phyloP scores from a whole-genome alignment of 176 grass and related monocot species.

The Ananas comosus region DNA sequence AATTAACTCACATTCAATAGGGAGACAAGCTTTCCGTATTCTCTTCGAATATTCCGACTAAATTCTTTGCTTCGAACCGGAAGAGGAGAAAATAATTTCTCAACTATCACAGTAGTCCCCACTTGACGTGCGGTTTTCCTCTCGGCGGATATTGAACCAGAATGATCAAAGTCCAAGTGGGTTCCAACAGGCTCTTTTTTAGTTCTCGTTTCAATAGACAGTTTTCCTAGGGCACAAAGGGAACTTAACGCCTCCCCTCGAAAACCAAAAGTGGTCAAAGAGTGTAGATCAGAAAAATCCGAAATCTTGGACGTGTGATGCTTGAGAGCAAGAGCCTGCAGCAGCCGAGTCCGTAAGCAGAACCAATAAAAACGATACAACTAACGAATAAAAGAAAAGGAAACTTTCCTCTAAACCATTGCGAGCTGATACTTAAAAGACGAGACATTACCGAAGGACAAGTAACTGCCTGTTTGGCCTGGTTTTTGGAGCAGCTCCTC shows the following conservation, averaged over 20 bases:
- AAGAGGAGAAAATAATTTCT: conserved; percentile 82
- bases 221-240: conserved; percentile 57
- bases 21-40: conserved; percentile 78
- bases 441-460: neutral
- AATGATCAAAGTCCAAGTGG: conserved; percentile 74
- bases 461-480: too few species aligned
- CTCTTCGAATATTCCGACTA: conserved; percentile 69
- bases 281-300: conserved; percentile 60
- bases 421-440: neutral
- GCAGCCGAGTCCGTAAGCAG: conserved; percentile 1
- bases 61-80: conserved; percentile 89
- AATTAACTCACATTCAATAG: conserved; percentile 69
- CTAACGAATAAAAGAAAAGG: neutral
- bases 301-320: conserved; percentile 95
- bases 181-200: conserved; percentile 61
- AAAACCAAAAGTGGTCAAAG: conserved; percentile 71
- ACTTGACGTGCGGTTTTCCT: conserved; percentile 72
- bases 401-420: neutral
- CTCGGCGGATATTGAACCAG: conserved; percentile 49
- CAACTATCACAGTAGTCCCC: conserved; percentile 70
- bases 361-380: neutral
- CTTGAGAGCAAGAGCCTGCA: conserved; percentile 68
- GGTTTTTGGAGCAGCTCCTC: too few species aligned
- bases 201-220: conserved; percentile 75
- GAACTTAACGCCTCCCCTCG: conserved; percentile 84